A percentile compares a stretch with the other conserved stretches of the same genome.
phyloP scores from a whole-genome alignment of 2,329 filamentous ascomycete genomes.

The Ploettnerulaceae sp. region DNA sequence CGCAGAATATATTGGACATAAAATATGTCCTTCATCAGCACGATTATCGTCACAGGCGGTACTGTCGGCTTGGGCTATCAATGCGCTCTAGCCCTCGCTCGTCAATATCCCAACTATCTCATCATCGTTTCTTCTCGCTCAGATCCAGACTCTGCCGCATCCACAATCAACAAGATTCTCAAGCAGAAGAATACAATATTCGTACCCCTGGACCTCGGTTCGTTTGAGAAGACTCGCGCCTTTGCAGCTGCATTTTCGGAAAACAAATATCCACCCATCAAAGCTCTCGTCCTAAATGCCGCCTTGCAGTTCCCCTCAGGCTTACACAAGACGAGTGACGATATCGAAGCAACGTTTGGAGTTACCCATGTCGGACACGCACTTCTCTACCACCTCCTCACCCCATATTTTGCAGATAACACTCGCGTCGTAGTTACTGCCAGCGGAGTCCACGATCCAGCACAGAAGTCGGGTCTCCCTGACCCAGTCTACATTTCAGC shows the following conservation, averaged over 20 bases:
- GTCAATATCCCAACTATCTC: conserved; percentile 37
- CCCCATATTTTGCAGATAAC: conserved; percentile 36
- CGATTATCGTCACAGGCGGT: conserved; percentile 43
- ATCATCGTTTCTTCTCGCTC: conserved; percentile 42
- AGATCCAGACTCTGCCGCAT: conserved; percentile 39
- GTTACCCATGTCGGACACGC: conserved; percentile 48
- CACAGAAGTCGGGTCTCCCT: conserved; percentile 39
- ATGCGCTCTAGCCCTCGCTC: conserved; percentile 38
- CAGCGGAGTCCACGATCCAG: conserved; percentile 45
- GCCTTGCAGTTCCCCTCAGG: conserved; percentile 40
- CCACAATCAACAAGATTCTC: conserved; percentile 40
- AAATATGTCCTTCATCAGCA: conserved; percentile 23
- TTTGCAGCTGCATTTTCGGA: conserved; percentile 38
- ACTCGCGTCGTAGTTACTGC: conserved; percentile 43
- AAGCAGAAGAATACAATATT: conserved; percentile 40
- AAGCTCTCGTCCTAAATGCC: conserved; percentile 44
- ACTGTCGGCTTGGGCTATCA: conserved; percentile 42
- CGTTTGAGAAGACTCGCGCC: conserved; percentile 36
- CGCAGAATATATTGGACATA: too few relatives aligned
- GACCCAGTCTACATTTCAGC: conserved; percentile 41
- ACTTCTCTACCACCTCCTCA: conserved; percentile 45
- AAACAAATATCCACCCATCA: conserved; percentile 38
- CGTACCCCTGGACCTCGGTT: conserved; percentile 41
- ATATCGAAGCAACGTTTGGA: conserved; percentile 45
- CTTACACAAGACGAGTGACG: conserved; percentile 37